Evolutionary conservation across 306 rosid species (phyloP).

Genomic region (Sphenostylis stenocarpa): DNA sequence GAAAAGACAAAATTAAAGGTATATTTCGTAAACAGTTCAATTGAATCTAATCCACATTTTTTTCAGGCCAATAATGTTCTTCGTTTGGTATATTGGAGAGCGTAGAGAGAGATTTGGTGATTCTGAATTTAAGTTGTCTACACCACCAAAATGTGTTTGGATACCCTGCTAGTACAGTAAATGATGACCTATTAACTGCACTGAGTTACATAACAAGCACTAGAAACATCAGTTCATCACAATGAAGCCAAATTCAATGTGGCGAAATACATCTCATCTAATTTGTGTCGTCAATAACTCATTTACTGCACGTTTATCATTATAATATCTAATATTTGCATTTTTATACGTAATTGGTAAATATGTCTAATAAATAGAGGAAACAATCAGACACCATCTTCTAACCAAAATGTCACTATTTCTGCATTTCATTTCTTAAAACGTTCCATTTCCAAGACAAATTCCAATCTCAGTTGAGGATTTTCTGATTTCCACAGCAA

Average conservation of each 20-base stretch:
- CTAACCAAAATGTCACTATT: background rate
- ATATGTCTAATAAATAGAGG: background rate
- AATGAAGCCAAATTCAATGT: background rate
- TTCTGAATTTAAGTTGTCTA: background rate
- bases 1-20: background rate
- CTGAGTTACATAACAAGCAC: background rate
- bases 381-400: background rate
- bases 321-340: too few relatives aligned
- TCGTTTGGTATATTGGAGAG: background rate
- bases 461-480: background rate
- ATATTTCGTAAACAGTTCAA: background rate
- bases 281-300: background rate
- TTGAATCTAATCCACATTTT: background rate
- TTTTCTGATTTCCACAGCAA: constrained; percentile 13
- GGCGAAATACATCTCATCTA: background rate
- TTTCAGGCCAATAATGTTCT: background rate
- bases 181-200: too few relatives aligned
- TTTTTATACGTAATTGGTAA: background rate
- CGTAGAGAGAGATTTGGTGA: too few relatives aligned
- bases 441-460: constrained; percentile 4
- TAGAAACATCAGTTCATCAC: background rate
- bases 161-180: too few relatives aligned
- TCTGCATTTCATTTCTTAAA: background rate
- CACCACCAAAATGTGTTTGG: too few relatives aligned
- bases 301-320: too few relatives aligned